phyloP scores from a whole-genome alignment of 139 green algal species.

The Nannochloris sp. region DNA sequence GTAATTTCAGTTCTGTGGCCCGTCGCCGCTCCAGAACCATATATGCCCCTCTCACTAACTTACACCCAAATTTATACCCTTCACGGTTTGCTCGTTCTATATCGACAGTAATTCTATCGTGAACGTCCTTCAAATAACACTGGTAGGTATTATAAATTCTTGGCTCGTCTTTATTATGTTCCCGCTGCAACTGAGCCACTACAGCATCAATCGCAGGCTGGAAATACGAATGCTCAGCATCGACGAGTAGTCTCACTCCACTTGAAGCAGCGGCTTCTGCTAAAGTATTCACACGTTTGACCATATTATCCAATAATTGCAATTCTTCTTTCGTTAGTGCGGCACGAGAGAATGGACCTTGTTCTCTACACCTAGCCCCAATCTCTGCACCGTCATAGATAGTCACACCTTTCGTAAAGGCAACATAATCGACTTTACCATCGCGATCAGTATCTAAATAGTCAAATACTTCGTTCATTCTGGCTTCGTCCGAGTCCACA shows the following conservation, averaged over 20 bases:
- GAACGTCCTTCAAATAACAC: slow-evolving; percentile 70
- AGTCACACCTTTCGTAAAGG: slow-evolving; percentile 2
- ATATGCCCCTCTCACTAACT: slow-evolving; percentile 65
- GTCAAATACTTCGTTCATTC: slow-evolving; percentile 27
- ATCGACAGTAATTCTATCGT: slow-evolving; percentile 48
- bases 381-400: slow-evolving; percentile 26
- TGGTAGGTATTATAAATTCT: slow-evolving; percentile 80
- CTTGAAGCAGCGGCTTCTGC: slow-evolving; percentile 26
- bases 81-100: slow-evolving; percentile 52
- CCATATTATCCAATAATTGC: slow-evolving; percentile 55
- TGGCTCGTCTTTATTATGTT: slow-evolving; percentile 54
- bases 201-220: slow-evolving; percentile 84
- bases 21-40: slow-evolving; percentile 63
- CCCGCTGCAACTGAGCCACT: slow-evolving; percentile 52
- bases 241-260: slow-evolving; percentile 71
- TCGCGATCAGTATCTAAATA: slow-evolving; percentile 28
- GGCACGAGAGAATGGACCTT: slow-evolving; percentile 32
- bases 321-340: slow-evolving; percentile 55
- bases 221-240: slow-evolving; percentile 86
- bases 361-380: slow-evolving; percentile 35
- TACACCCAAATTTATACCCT: slow-evolving; percentile 41
- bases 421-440: slow-evolving; percentile 10
- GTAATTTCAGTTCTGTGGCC: slow-evolving; percentile 43
- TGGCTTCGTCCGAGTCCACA: slow-evolving; percentile 15
- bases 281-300: slow-evolving; percentile 48